phyloP scores from a whole-genome alignment of 192 early-diverging fungal species.

The Diversispora epigaea region DNA sequence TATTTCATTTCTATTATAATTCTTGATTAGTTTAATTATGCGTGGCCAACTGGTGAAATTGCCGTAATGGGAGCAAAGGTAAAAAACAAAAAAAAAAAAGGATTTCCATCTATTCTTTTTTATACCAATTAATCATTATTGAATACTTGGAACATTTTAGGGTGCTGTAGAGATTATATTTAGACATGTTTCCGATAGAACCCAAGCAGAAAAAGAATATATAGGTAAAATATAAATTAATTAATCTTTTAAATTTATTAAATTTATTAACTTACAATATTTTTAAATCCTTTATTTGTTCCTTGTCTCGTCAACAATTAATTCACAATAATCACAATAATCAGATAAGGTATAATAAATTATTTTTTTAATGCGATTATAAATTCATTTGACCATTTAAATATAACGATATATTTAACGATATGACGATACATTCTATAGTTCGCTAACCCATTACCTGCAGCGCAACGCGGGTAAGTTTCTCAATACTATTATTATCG shows the following conservation, averaged over 20 bases:
- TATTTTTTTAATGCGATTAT: neutral
- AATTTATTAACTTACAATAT: neutral
- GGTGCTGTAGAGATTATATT: conserved; percentile 98
- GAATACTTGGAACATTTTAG: conserved; percentile 34
- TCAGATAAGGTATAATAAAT: neutral
- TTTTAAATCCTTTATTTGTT: neutral
- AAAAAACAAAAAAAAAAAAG: neutral
- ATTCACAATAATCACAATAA: neutral
- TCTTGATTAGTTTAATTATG: conserved; percentile 70
- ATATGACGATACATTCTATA: neutral
- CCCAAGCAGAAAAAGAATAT: conserved; percentile 81
- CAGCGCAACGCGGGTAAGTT: conserved; percentile 85
- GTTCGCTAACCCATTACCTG: conserved; percentile 93
- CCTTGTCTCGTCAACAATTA: neutral
- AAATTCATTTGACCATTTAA: neutral
- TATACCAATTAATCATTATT: neutral
- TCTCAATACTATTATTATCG: neutral
- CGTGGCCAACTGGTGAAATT: conserved; percentile 97
- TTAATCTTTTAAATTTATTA: neutral
- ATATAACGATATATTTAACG: neutral
- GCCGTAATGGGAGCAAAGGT: conserved; percentile 85
- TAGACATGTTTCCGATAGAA: conserved; percentile 62
- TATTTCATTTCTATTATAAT: too few relatives aligned
- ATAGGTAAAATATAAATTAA: conserved; percentile 51
- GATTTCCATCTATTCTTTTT: neutral